Percentiles rank a stretch among this genome's conserved stretches.
Evolutionary conservation across 306 rosid species (phyloP).

Genomic region (Prunus mongolica): DNA sequence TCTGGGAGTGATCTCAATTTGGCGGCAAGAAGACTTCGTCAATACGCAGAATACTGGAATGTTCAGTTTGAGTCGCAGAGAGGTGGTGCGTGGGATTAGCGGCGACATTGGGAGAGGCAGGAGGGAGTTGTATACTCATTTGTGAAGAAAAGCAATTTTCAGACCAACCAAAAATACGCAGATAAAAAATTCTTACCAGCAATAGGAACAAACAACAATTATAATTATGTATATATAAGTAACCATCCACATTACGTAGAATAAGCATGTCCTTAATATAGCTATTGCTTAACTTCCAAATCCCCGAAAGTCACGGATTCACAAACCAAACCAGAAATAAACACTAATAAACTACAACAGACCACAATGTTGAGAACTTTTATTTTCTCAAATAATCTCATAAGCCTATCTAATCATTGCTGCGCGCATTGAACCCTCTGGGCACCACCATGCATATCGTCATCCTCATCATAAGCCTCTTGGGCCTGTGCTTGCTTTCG

Average conservation of each 20-base stretch:
- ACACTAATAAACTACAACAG: not conserved
- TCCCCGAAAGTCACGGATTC: not conserved
- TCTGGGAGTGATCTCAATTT: too few species aligned
- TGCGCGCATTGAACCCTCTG: conserved; percentile 97
- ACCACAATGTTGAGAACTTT: not conserved
- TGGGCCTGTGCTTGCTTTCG: conserved; percentile 59
- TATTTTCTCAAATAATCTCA: not conserved
- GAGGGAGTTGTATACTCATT: too few species aligned
- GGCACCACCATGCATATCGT: conserved; percentile 90
- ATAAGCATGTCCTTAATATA: not conserved
- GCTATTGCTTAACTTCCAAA: not conserved
- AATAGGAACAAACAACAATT: not conserved
- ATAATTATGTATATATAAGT: not conserved
- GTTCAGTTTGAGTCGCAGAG: too few species aligned
- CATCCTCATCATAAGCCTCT: conserved; percentile 89
- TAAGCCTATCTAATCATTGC: conserved; percentile 21
- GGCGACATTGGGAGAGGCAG: too few species aligned
- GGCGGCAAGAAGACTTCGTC: too few species aligned
- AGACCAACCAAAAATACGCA: too few species aligned
- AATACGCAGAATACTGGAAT: too few species aligned
- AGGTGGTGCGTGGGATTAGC: too few species aligned
- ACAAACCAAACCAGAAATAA: not conserved
- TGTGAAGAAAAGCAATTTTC: too few species aligned
- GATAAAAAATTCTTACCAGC: too few species aligned
- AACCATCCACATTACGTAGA: not conserved